Evolutionary conservation across 1,139 yeast genomes (phyloP).

Genomic region (Geotrichum klebahnii): DNA sequence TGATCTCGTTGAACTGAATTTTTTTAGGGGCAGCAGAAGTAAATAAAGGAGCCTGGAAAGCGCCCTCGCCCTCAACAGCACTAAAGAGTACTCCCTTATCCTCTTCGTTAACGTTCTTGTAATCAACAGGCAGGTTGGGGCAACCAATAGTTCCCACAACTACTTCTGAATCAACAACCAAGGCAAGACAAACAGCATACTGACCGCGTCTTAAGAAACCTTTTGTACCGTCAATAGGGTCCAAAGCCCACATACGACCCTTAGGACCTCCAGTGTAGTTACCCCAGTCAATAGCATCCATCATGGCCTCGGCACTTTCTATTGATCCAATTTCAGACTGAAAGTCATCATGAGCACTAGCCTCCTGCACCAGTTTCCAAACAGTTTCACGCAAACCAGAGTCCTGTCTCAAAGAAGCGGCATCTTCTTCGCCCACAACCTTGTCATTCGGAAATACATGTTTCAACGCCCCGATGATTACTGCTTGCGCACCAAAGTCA

Average conservation of each 20-base stretch:
- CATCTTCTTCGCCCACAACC: conserved; percentile 92
- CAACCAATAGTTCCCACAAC: conserved; percentile 93
- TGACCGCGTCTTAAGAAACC: conserved; percentile 95
- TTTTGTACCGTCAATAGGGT: conserved; percentile 97
- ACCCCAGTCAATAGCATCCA: conserved; percentile 71
- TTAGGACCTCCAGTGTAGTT: conserved; percentile 66
- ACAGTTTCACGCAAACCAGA: conserved; percentile 46
- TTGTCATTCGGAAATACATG: conserved; percentile 77
- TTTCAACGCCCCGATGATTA: conserved; percentile 77
- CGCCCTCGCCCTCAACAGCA: conserved; percentile 71
- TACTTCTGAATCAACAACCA: conserved; percentile 79
- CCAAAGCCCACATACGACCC: conserved; percentile 94
- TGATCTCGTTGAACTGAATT: conserved; percentile 37
- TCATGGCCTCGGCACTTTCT: conserved; percentile 48
- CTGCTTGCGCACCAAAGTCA: conserved; percentile 93
- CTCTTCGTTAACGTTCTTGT: conserved; percentile 36
- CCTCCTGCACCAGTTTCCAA: conserved; percentile 36
- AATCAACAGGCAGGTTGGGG: conserved; percentile 70
- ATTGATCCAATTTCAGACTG: conserved; percentile 38
- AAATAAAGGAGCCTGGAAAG: conserved; percentile 44
- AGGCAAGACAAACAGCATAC: conserved; percentile 90
- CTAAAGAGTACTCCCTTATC: conserved; percentile 66
- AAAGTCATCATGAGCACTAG: conserved; percentile 32
- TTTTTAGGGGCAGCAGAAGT: conserved; percentile 24
- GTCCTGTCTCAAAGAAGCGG: conserved; percentile 55